Evolutionary conservation across 805 yeast genomes (phyloP), one percentile per base, ranked within the genome.

Genomic region (Saccharomycopsis lassenensis): DNA sequence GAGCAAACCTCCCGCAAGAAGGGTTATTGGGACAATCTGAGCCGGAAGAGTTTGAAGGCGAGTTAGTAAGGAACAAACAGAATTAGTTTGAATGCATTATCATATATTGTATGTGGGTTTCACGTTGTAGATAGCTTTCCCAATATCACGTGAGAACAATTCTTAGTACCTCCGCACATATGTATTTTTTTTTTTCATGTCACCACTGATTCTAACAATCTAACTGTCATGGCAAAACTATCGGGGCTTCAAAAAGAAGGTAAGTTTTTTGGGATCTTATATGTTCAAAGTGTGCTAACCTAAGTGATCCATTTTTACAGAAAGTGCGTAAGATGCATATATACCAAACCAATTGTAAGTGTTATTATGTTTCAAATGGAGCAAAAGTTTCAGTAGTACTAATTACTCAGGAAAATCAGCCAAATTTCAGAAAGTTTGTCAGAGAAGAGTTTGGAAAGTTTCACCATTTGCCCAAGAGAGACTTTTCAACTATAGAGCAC

Each of bases 31-130:
- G 45, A 7, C 46, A 43, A 23, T 33, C 41, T 12, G 46, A 43
- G 19, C 46, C 35, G 59, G 47, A 41, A 58, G 62, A 41, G 56
- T 65, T 15, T 67, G 69, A 43, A 28, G 46, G 46, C 8, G 42
- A 43, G 17, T 18, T 33, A 15, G 22, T 36, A 7, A 11, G 14
- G 15, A 8, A 26, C 18, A 26, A 10, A 7, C n/a, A n/a, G n/a
- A n/a, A n/a, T n/a, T n/a, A n/a, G n/a, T n/a, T n/a, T n/a, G n/a
- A n/a, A n/a, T n/a, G n/a, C n/a, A n/a, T n/a, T n/a, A n/a, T n/a
- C n/a, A n/a, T n/a, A n/a, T n/a, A n/a, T n/a, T n/a, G n/a, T n/a
- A n/a, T n/a, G n/a, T n/a, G n/a, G n/a, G n/a, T n/a, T n/a, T n/a
- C n/a, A n/a, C n/a, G n/a, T n/a, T n/a, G n/a, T n/a, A n/a, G n/a